Evolutionary conservation across 176 grass and related monocot species (phyloP).

Genomic region (Poa pratensis): DNA sequence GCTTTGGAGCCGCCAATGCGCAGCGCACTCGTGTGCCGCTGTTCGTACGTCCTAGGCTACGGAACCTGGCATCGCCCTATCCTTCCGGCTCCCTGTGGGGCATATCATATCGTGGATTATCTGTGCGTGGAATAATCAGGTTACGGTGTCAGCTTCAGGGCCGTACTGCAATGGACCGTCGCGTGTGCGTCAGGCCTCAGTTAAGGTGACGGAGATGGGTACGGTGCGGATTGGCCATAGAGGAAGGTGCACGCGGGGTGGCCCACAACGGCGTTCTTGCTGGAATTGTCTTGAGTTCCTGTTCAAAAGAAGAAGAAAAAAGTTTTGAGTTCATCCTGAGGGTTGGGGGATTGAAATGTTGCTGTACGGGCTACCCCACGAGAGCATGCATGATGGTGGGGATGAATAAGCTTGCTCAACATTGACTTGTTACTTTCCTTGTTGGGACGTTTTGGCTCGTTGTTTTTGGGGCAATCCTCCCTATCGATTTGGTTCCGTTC

Average conservation of each 20-base stretch:
- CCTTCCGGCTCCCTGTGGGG: background rate
- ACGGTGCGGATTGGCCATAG: background rate
- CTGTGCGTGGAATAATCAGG: background rate
- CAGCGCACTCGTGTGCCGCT: background rate
- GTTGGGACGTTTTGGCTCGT: background rate
- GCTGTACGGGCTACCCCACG: background rate
- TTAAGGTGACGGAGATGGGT: background rate
- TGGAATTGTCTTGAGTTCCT: background rate
- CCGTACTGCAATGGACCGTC: background rate
- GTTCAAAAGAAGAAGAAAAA: no score
- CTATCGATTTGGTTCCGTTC: background rate
- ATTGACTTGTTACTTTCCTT: background rate
- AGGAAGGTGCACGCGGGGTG: no score
- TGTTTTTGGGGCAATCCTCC: background rate
- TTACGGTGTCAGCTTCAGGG: background rate
- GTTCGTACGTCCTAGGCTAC: constrained; percentile 46
- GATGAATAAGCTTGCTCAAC: background rate
- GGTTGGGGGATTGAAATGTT: background rate
- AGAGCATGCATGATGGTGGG: background rate
- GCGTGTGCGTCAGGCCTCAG: background rate
- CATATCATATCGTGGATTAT: background rate
- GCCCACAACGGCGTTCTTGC: no score
- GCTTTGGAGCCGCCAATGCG: background rate
- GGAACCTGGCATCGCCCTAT: background rate
- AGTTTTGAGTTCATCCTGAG: background rate